Evolutionary conservation across 768 basidiomycete genomes (phyloP).

Genomic region (Pleurotus sapidus): DNA sequence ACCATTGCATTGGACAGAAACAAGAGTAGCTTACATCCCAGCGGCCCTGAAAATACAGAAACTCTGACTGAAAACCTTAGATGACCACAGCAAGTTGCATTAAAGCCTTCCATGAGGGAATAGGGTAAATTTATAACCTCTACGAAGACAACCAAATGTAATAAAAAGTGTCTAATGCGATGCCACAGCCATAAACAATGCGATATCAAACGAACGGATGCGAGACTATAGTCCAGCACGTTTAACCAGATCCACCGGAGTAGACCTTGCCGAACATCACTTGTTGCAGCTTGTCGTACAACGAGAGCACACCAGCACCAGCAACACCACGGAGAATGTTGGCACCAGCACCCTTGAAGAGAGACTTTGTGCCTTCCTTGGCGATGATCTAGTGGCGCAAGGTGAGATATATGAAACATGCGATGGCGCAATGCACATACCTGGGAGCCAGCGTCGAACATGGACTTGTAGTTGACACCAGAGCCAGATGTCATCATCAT

Average conservation of each 20-base stretch:
- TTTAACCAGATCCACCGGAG: constrained; percentile 78
- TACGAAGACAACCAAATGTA: constrained; percentile 17
- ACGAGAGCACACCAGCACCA: constrained; percentile 98
- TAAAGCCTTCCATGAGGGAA: constrained; percentile 33
- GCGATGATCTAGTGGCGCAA: constrained; percentile 57
- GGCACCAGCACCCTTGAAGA: constrained; percentile 99
- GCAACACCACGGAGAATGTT: constrained; percentile 98
- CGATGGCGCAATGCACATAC: constrained; percentile 10
- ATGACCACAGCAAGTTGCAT: not conserved
- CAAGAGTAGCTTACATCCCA: not conserved
- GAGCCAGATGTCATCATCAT: constrained; percentile 99
- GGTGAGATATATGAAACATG: not conserved
- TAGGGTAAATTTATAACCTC: constrained; percentile 26
- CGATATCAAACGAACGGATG: constrained; percentile 11
- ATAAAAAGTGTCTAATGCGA: constrained; percentile 33
- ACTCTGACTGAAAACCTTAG: too few relatives aligned
- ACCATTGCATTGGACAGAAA: not conserved
- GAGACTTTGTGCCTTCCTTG: constrained; percentile 93
- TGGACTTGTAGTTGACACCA: constrained; percentile 96
- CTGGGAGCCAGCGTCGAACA: constrained; percentile 95
- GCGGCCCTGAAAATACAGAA: too few relatives aligned
- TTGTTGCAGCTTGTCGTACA: constrained; percentile 98
- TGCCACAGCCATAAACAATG: constrained; percentile 18
- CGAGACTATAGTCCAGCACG: not conserved
- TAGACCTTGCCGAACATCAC: constrained; percentile 99